phyloP scores from a whole-genome alignment of 2,329 filamentous ascomycete genomes.

The Phialemonium atrogriseum region DNA sequence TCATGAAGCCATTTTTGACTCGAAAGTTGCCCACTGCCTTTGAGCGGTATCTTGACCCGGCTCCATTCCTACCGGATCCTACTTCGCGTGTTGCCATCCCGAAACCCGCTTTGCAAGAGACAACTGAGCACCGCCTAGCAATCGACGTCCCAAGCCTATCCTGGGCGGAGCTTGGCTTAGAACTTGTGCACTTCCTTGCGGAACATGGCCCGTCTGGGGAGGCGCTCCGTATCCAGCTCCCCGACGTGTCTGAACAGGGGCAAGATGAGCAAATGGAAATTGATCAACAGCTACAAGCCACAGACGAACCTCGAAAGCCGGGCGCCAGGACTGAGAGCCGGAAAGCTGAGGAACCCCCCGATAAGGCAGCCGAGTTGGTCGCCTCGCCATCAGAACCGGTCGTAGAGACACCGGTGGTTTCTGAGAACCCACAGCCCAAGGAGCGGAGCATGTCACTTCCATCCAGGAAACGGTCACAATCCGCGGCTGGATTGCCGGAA shows the following conservation, averaged over 20 bases:
- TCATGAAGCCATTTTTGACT: conserved; percentile 48
- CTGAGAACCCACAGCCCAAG: conserved; percentile 6
- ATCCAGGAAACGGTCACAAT: conserved; percentile 55
- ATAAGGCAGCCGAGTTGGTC: neutral
- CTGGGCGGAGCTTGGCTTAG: conserved; percentile 34
- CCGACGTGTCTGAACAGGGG: conserved; percentile 25
- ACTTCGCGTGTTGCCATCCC: conserved; percentile 29
- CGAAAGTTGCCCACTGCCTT: conserved; percentile 42
- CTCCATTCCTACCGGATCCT: conserved; percentile 52
- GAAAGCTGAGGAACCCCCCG: conserved; percentile 1
- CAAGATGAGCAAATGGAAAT: conserved; percentile 30
- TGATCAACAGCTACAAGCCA: conserved; percentile 22
- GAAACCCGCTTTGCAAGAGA: conserved; percentile 11
- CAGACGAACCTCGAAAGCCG: conserved; percentile 6
- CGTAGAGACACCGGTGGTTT: no score
- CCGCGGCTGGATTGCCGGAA: conserved; percentile 49
- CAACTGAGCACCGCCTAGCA: conserved; percentile 12
- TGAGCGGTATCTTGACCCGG: conserved; percentile 48
- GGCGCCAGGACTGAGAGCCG: no score
- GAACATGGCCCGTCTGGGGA: conserved; percentile 25
- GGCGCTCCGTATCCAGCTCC: conserved; percentile 26
- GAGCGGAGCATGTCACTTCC: conserved; percentile 29
- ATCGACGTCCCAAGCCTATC: conserved; percentile 24
- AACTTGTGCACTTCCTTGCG: conserved; percentile 26
- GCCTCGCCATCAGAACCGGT: neutral